Conservation (phyloP, 2,329 filamentous ascomycete genomes). For the Fusarium sp. region DNA sequence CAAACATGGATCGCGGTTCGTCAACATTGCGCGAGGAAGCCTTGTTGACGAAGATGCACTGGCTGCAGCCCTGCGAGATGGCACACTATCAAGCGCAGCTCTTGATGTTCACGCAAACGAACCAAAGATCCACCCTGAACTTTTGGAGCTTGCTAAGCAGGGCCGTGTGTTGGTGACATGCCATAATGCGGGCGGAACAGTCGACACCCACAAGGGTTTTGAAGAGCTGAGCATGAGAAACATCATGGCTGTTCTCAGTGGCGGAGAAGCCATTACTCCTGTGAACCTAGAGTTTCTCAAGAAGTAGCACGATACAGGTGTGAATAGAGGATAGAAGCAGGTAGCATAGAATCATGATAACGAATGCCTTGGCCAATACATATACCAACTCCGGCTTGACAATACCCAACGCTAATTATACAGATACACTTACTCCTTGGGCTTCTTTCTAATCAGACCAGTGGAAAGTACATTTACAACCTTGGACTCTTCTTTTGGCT, state of each 20-base stretch:
- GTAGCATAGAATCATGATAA: not conserved
- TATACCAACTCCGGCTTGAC: slow-evolving; percentile 29
- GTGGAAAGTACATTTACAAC: slow-evolving; percentile 58
- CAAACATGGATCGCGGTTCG: slow-evolving; percentile 64
- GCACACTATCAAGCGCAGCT: slow-evolving; percentile 61
- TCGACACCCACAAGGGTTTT: slow-evolving; percentile 73
- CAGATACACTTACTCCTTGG: slow-evolving; percentile 50
- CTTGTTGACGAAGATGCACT: slow-evolving; percentile 73
- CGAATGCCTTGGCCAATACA: not conserved
- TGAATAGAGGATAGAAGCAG: not conserved
- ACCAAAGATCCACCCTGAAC: slow-evolving; percentile 59
- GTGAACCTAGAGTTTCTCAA: slow-evolving; percentile 67
- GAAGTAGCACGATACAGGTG: not conserved
- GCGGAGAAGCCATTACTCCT: slow-evolving; percentile 63
- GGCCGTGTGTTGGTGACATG: slow-evolving; percentile 68
- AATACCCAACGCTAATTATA: slow-evolving; percentile 14
- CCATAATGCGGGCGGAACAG: slow-evolving; percentile 73
- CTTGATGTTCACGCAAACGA: slow-evolving; percentile 73
- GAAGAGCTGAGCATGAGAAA: slow-evolving; percentile 74
- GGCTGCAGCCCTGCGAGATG: slow-evolving; percentile 64
- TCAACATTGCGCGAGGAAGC: slow-evolving; percentile 72
- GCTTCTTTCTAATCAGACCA: slow-evolving; percentile 65
- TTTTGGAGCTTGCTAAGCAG: slow-evolving; percentile 51
- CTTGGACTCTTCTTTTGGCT: slow-evolving; percentile 54
- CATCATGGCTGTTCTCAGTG: slow-evolving; percentile 66